These are phyloP conservation scores for Pseudogymnoascus sp. DNA, from an alignment of 2,329 filamentous ascomycete genomes.

Conservation along the genomic window DNA sequence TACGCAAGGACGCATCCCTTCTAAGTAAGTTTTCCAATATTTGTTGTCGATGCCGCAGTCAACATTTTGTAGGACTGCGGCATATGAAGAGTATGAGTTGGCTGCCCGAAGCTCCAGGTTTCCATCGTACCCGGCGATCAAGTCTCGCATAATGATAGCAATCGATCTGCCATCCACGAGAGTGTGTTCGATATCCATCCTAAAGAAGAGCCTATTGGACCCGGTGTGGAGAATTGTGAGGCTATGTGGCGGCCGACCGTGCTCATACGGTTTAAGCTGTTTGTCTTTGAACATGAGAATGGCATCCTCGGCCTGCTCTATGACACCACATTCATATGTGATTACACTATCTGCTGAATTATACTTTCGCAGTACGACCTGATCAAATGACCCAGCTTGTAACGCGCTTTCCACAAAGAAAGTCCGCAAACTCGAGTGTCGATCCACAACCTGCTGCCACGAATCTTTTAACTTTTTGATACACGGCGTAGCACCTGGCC, in stretches of 20 bases:
- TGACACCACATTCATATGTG: neutral
- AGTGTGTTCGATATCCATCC: constrained; percentile 40
- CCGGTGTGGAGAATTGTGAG: constrained; percentile 38
- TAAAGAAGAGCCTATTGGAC: constrained; percentile 33
- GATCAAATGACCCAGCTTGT: constrained; percentile 16
- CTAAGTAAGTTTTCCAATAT: constrained; percentile 26
- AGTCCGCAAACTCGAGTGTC: constrained; percentile 26
- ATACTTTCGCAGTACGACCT: constrained; percentile 21
- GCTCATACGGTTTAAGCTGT: constrained; percentile 10
- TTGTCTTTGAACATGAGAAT: neutral
- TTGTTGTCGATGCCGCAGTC: constrained; percentile 30
- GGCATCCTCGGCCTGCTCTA: neutral
- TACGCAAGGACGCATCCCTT: constrained; percentile 25
- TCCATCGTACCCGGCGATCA: constrained; percentile 36
- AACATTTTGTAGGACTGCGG: constrained; percentile 29
- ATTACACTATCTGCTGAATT: neutral
- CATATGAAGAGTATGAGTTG: constrained; percentile 19
- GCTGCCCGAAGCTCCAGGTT: constrained; percentile 23
- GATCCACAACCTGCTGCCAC: constrained; percentile 22
- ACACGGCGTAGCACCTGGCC: constrained; percentile 25
- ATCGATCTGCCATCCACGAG: constrained; percentile 43
- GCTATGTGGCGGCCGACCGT: constrained; percentile 33
- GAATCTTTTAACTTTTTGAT: constrained; percentile 14
- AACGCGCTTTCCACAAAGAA: constrained; percentile 23
- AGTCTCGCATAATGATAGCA: constrained; percentile 37